phyloP scores from a whole-genome alignment of 78 protist species.

The Dictyostelium capitatum region DNA sequence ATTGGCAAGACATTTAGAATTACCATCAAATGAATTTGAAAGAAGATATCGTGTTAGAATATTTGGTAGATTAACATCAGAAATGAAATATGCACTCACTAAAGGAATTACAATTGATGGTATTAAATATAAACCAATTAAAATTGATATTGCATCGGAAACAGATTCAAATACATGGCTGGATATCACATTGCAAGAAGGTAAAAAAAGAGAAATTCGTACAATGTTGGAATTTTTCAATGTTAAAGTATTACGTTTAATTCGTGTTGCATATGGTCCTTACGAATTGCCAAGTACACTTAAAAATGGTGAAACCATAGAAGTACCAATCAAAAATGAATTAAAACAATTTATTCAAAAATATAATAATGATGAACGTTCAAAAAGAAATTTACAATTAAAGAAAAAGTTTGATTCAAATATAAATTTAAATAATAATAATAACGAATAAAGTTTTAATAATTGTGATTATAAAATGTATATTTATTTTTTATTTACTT shows the following conservation, averaged over 20 bases:
- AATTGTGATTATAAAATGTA: too few species aligned
- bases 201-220: constrained; percentile 72
- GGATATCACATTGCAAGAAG: constrained; percentile 23
- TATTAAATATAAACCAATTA: constrained; percentile 40
- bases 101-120: constrained; percentile 43
- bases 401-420: not conserved
- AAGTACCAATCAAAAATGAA: constrained; percentile 40
- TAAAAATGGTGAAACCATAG: constrained; percentile 64
- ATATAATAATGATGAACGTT: not conserved
- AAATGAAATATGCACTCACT: constrained; percentile 10
- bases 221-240: constrained; percentile 60
- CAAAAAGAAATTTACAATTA: not conserved
- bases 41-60: constrained; percentile 48
- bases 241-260: constrained; percentile 68
- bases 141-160: constrained; percentile 9
- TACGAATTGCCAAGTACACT: constrained; percentile 32
- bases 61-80: constrained; percentile 56
- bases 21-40: constrained; percentile 30
- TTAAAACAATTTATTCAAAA: constrained; percentile 12
- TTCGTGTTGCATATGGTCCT: constrained; percentile 52
- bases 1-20: constrained; percentile 18
- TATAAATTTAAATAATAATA: not conserved
- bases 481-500: too few species aligned
- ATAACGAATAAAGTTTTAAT: not conserved
- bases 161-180: constrained; percentile 45